phyloP scores from a whole-genome alignment of 805 yeast species.

The Spathaspora passalidarum region DNA sequence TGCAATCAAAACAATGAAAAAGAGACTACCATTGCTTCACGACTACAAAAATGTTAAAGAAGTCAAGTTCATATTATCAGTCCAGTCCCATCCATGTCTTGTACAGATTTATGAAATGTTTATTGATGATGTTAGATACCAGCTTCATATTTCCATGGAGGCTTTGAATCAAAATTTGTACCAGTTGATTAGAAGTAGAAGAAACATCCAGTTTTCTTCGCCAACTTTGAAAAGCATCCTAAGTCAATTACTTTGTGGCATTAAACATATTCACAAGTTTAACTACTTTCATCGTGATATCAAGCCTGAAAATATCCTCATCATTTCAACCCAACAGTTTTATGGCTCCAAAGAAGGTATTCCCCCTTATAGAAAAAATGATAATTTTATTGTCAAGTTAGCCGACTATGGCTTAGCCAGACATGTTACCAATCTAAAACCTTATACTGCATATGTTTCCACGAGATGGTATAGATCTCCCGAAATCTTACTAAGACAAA shows the following conservation, averaged over 20 bases:
- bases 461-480: conserved; percentile 89
- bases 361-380: conserved; percentile 38
- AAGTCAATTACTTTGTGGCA: conserved; percentile 70
- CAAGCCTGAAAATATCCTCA: conserved; percentile 88
- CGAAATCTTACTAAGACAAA: conserved; percentile 66
- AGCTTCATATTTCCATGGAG: conserved; percentile 85
- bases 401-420: conserved; percentile 84
- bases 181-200: conserved; percentile 69
- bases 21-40: conserved; percentile 35
- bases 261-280: conserved; percentile 73
- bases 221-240: conserved; percentile 63
- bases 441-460: conserved; percentile 73
- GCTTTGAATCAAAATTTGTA: conserved; percentile 78
- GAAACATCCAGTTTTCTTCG: conserved; percentile 50
- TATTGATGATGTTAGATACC: conserved; percentile 56
- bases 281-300: conserved; percentile 83
- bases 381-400: conserved; percentile 61
- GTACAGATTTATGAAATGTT: conserved; percentile 79
- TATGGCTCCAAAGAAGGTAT: conserved; percentile 41
- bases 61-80: conserved; percentile 59
- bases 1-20: conserved; percentile 81
- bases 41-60: conserved; percentile 53
- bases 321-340: conserved; percentile 55
- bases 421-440: conserved; percentile 47
- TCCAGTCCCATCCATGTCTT: conserved; percentile 69